Evolutionary conservation across 768 basidiomycete species (phyloP), one percentile per base, ranked within the genome.

Genomic region (Phaeotremella fagi): DNA sequence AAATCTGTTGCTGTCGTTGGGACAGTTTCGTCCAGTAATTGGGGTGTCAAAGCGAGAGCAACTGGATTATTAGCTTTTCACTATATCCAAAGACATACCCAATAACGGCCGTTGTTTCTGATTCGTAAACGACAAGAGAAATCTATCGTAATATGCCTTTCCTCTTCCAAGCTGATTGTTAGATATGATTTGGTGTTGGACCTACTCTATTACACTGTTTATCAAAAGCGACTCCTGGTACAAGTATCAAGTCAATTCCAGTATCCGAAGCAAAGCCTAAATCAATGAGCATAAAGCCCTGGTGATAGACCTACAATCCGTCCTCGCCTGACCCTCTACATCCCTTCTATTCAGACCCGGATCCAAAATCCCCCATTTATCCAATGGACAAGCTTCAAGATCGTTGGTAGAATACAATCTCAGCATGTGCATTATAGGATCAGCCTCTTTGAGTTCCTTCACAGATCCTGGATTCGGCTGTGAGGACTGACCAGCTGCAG

Each of bases 201-300:
- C 68, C 52, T 46, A 68, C 69, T n/a, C 69, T 44, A 42, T 68
- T 71, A 37, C 63, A 61, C 7, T 63, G 25, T 16, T 50, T 43
- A 44, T 71, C 69, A 33, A 71, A 71, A 14, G 69, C 69, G 5
- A 71, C 69, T 4, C 69, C 69, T 4, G 69, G 69, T 24, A 71
- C 16, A 15, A 71, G 57, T 15, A 68, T 65, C 7, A 71, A 46
- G 44, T 71, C 69, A 4, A 71, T 45, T 31, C 52, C 50, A 20
- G 45, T 36, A 1, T 52, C 52, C 4, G 20, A 48, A 9, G 23
- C 23, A 24, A 7, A 33, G 31, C 31, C 31, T 33, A 7, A 33
- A 18, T 27, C 45, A 45, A 4, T 9, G 27, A 18, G 14, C 6
- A 41, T 15, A 27, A 14, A 22, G 12, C 20, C 12, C 14, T 25